Conservation (phyloP, 2,329 filamentous ascomycete genomes). For the Monosporascus cannonballus region DNA sequence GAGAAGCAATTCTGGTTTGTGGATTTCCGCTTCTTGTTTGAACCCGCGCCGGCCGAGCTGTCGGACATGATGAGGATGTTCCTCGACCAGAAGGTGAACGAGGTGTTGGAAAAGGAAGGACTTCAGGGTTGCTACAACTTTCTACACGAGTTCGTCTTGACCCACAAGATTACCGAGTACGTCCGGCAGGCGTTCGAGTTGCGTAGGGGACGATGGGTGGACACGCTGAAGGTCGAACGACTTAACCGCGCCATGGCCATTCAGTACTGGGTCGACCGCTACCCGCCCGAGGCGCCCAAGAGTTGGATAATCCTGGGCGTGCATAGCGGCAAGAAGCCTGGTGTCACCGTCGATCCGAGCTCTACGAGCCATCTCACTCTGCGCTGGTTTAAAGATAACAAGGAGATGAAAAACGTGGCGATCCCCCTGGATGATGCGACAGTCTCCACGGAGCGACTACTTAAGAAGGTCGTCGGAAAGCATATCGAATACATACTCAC, state of each 20-base stretch:
- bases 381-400: conserved; percentile 81
- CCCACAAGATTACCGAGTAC: conserved; percentile 82
- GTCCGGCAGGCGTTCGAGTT: conserved; percentile 71
- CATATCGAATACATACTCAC: conserved; percentile 69
- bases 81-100: conserved; percentile 68
- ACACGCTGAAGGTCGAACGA: conserved; percentile 69
- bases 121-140: conserved; percentile 77
- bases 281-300: conserved; percentile 54
- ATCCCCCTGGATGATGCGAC: conserved; percentile 60
- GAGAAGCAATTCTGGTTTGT: conserved; percentile 89
- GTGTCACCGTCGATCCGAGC: conserved; percentile 33
- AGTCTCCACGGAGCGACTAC: conserved; percentile 67
- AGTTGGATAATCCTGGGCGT: conserved; percentile 90
- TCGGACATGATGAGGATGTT: conserved; percentile 57
- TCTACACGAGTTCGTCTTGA: conserved; percentile 81
- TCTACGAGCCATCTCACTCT: conserved; percentile 51
- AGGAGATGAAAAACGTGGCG: conserved; percentile 63
- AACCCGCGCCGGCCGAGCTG: conserved; percentile 57
- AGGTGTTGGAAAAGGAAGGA: conserved; percentile 61
- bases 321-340: conserved; percentile 53
- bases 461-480: conserved; percentile 67
- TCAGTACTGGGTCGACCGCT: conserved; percentile 79
- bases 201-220: conserved; percentile 66
- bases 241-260: conserved; percentile 77
- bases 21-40: conserved; percentile 80